Conservation (phyloP, 805 yeast species). For the Wickerhamomyces rabaulensis region DNA sequence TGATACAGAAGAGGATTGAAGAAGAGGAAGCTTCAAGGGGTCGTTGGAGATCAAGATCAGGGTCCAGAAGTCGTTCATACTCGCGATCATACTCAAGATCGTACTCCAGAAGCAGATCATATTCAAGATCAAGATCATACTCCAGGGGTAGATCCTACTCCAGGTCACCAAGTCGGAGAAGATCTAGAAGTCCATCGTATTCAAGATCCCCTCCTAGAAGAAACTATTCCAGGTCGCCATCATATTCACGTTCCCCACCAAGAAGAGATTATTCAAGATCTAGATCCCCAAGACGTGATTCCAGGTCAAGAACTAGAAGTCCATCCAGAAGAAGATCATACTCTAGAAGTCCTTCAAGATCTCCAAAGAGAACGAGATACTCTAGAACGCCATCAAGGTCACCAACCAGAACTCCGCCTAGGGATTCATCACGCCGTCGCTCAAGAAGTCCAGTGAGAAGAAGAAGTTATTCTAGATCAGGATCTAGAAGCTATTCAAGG, state of each 20-base stretch:
- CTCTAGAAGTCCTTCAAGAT: slow-evolving; percentile 3
- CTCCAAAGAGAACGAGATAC: slow-evolving; percentile 8
- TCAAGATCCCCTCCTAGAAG: slow-evolving; percentile 19
- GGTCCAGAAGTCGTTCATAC: slow-evolving; percentile 7
- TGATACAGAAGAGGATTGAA: slow-evolving; percentile 20
- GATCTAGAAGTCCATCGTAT: slow-evolving; percentile 11
- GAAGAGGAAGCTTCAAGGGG: slow-evolving; percentile 15
- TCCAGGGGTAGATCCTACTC: slow-evolving; percentile 13
- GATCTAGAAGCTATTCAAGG: not conserved
- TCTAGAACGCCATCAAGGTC: slow-evolving; percentile 23
- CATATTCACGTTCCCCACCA: not conserved
- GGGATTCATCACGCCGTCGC: slow-evolving; percentile 5
- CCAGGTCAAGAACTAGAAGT: not conserved
- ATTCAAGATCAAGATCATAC: slow-evolving; percentile 13
- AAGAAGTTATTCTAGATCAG: not conserved
- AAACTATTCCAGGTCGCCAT: slow-evolving; percentile 2
- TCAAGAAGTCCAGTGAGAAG: slow-evolving; percentile 11
- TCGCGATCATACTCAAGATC: slow-evolving; percentile 14
- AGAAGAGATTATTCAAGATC: slow-evolving; percentile 8
- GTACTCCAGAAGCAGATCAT: slow-evolving; percentile 12
- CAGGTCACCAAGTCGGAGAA: slow-evolving; percentile 1
- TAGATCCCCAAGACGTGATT: slow-evolving; percentile 8
- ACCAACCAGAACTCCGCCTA: slow-evolving; percentile 1
- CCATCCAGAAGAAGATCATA: slow-evolving; percentile 22
- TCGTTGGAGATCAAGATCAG: slow-evolving; percentile 21